Conservation (phyloP, 305 asterid genomes). For the Fraxinus nigra region DNA sequence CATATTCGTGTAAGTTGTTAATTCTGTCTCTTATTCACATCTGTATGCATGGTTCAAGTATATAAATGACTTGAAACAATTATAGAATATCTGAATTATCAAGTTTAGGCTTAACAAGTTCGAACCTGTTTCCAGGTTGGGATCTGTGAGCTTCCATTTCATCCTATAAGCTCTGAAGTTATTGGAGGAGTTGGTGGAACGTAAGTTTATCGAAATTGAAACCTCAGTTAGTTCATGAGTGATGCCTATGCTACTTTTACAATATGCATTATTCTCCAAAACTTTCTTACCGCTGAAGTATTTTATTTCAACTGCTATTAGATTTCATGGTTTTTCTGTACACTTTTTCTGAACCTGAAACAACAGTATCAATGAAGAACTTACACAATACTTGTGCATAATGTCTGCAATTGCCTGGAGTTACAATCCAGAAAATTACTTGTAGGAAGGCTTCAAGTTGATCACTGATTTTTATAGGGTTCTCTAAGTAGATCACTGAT, state of each 20-base stretch:
- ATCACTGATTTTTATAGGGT: background rate
- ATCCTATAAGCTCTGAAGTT: conserved; percentile 91
- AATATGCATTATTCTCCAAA: background rate
- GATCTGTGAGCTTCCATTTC: conserved; percentile 97
- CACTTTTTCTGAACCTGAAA: conserved; percentile 2
- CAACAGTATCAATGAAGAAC: background rate
- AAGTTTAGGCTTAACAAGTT: conserved; percentile 4
- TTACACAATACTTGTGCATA: background rate
- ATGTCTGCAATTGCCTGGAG: background rate
- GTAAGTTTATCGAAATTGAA: conserved; percentile 47
- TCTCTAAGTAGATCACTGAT: background rate
- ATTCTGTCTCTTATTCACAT: background rate
- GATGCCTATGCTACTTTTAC: conserved; percentile 5
- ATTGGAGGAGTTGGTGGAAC: conserved; percentile 99
- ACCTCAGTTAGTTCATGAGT: conserved; percentile 18
- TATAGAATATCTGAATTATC: background rate
- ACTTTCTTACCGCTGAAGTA: background rate
- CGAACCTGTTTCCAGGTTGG: conserved; percentile 57
- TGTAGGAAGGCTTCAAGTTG: background rate
- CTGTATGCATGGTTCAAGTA: conserved; percentile 6
- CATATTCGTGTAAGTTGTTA: background rate
- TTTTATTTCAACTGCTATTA: conserved; percentile 6
- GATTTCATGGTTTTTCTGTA: background rate
- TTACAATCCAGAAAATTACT: background rate
- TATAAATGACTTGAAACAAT: background rate